These are phyloP conservation scores for Schwanniomyces sp. DNA, from an alignment of 805 yeast genomes.

Conservation along the genomic window DNA sequence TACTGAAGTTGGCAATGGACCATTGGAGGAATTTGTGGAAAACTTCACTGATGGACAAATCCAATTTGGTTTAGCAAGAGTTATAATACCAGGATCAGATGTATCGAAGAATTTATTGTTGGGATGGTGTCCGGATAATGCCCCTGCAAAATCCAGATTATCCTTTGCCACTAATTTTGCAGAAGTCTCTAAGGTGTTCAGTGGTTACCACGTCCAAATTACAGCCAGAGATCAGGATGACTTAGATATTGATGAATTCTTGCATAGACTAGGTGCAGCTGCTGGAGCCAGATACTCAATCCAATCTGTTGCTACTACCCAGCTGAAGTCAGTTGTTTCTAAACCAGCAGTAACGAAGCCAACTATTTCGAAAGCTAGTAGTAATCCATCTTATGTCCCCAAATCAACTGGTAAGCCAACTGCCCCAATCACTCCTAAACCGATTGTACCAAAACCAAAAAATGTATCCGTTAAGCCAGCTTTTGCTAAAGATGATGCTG, in stretches of 20 bases:
- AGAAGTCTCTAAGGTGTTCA: conserved; percentile 65
- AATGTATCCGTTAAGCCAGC: background rate
- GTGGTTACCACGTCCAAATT: conserved; percentile 92
- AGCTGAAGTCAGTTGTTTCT: background rate
- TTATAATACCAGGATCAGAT: conserved; percentile 88
- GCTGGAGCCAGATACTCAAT: conserved; percentile 94
- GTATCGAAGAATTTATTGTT: conserved; percentile 79
- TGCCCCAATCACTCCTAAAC: conserved; percentile 31
- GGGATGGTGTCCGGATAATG: conserved; percentile 98
- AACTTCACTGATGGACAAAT: conserved; percentile 84
- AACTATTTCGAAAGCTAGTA: conserved; percentile 23
- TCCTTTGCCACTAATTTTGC: conserved; percentile 79
- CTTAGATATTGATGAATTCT: conserved; percentile 72
- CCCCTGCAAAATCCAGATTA: conserved; percentile 73
- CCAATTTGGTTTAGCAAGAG: conserved; percentile 87
- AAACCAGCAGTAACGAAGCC: conserved; percentile 25
- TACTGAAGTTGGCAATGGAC: conserved; percentile 56
- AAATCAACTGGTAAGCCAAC: conserved; percentile 41
- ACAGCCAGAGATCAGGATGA: conserved; percentile 96
- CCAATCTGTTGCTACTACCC: conserved; percentile 32
- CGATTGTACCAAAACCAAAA: conserved; percentile 9
- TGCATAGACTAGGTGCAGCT: conserved; percentile 79
- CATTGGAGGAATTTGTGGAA: conserved; percentile 73
- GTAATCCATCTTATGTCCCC: conserved; percentile 29
- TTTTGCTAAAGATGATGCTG: conserved; percentile 34